A percentile compares a stretch with the other conserved stretches of the same genome.
These are phyloP conservation scores for Emergomyces orientalis DNA, from an alignment of 2,329 filamentous ascomycete genomes.

Conservation along the genomic window DNA sequence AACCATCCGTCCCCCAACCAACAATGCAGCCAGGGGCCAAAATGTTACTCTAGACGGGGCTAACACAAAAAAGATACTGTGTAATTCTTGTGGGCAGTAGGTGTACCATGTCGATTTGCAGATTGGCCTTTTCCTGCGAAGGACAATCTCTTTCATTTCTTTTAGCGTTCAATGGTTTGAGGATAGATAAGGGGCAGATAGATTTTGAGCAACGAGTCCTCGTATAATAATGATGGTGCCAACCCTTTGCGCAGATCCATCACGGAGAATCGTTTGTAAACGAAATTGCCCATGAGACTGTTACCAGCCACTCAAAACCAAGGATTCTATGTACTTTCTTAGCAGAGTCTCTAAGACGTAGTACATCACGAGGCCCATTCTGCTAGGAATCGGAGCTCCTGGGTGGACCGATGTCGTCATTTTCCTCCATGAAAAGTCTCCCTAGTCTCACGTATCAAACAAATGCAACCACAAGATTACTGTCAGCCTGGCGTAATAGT, in stretches of 20 bases:
- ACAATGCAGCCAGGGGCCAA: background rate
- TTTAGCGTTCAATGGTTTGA: background rate
- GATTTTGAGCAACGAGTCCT: too few species aligned
- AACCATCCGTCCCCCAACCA: background rate
- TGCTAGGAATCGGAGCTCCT: background rate
- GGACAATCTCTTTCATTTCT: background rate
- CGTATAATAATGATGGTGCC: too few species aligned
- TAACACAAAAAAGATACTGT: background rate
- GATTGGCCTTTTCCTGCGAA: background rate
- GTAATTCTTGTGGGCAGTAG: background rate
- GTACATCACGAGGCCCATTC: constrained; percentile 1
- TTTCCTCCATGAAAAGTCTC: background rate
- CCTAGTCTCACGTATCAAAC: background rate
- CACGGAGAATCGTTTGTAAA: background rate
- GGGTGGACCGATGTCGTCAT: background rate
- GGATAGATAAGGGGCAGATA: background rate
- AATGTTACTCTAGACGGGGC: background rate
- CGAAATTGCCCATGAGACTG: background rate
- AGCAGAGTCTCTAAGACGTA: background rate
- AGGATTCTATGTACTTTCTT: background rate
- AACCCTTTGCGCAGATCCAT: background rate
- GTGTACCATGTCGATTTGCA: background rate
- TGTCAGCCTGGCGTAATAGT: background rate
- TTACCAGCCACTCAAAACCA: background rate
- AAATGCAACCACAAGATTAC: background rate